Evolutionary conservation across 129 eudicot species (phyloP).

Genomic region (Sambucus nigra): DNA sequence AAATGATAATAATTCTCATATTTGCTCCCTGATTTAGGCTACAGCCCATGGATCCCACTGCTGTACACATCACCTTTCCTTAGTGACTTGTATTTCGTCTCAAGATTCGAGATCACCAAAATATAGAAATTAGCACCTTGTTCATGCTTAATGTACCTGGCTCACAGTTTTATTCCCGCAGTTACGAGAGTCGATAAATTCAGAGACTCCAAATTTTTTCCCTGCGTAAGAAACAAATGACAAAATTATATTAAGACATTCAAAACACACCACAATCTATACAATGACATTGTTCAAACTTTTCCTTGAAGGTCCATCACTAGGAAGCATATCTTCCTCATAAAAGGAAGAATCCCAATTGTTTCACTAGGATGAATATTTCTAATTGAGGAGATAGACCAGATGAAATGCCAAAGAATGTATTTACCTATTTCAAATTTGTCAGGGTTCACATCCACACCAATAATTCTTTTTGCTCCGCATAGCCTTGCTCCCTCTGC

Average conservation of each 20-base stretch:
- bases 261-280: neutral
- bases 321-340: neutral
- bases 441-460: slow-evolving; percentile 65
- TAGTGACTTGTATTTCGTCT: too few species aligned
- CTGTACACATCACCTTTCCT: too few species aligned
- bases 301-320: neutral
- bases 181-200: slow-evolving; percentile 53
- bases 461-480: slow-evolving; percentile 76
- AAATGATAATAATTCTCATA: too few species aligned
- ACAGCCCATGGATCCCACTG: too few species aligned
- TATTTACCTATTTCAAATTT: slow-evolving; percentile 55
- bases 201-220: slow-evolving; percentile 75
- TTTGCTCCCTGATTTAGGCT: too few species aligned
- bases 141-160: slow-evolving; percentile 42
- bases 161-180: slow-evolving; percentile 58
- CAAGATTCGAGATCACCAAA: neutral
- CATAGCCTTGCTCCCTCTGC: slow-evolving; percentile 89
- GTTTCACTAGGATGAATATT: too few species aligned
- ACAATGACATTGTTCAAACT: neutral
- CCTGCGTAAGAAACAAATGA: slow-evolving; percentile 24
- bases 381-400: too few species aligned
- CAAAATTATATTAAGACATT: neutral
- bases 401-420: neutral
- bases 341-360: too few species aligned
- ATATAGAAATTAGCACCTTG: too few species aligned